Conservation (phyloP, 768 basidiomycete genomes). For the Rubroboletus satanas region DNA sequence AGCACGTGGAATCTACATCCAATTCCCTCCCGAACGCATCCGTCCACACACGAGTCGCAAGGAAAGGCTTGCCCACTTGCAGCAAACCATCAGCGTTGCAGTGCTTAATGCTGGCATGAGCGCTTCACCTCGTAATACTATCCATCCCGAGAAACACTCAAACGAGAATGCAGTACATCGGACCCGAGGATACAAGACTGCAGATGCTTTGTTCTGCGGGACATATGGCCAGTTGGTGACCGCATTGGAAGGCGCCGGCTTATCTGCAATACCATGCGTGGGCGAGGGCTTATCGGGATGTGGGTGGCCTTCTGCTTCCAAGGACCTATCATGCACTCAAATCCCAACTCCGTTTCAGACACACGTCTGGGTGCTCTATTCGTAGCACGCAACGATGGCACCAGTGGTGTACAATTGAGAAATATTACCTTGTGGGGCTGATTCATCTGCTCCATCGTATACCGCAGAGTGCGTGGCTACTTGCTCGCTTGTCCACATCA, state of each 20-base stretch:
- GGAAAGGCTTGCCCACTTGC: constrained; percentile 27
- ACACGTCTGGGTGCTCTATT: constrained; percentile 41
- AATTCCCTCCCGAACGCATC: constrained; percentile 9
- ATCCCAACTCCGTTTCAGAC: constrained; percentile 20
- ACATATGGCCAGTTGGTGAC: constrained; percentile 42
- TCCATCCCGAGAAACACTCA: neutral
- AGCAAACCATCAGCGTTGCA: constrained; percentile 35
- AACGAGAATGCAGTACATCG: neutral
- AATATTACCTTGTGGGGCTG: constrained; percentile 42
- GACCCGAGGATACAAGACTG: constrained; percentile 12
- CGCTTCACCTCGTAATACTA: constrained; percentile 21
- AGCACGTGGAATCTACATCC: constrained; percentile 25
- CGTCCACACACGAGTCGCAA: constrained; percentile 14
- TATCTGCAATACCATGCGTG: constrained; percentile 32
- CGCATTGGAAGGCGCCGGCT: constrained; percentile 37
- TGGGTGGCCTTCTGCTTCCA: constrained; percentile 14
- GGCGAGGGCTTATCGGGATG: constrained; percentile 31
- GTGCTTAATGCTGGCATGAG: constrained; percentile 41
- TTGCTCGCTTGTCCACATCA: neutral
- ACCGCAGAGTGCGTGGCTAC: no score
- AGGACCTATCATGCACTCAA: neutral
- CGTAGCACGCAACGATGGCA: constrained; percentile 32
- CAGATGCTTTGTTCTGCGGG: constrained; percentile 38
- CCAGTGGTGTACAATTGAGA: constrained; percentile 33
- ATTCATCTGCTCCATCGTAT: constrained; percentile 2